phyloP scores from a whole-genome alignment of 345 rosid species.

The Eucalyptus microcorys region DNA sequence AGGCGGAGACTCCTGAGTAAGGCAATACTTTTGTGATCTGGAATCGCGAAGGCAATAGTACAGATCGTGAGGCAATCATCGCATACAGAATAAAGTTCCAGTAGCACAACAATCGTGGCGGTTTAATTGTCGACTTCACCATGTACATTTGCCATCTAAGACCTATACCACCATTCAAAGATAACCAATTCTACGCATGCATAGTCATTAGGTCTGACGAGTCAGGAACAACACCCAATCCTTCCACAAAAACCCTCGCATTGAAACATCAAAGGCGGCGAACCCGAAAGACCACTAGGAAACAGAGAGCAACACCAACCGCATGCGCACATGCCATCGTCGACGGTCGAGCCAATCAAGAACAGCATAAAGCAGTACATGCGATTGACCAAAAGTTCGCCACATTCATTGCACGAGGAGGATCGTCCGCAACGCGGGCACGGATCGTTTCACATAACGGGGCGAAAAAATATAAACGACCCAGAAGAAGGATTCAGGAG shows the following conservation, averaged over 20 bases:
- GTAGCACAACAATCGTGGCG: neutral
- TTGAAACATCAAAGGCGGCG: neutral
- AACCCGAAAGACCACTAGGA: neutral
- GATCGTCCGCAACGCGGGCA: neutral
- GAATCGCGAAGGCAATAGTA: neutral
- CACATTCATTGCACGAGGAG: neutral
- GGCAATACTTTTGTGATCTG: neutral
- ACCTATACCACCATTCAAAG: neutral
- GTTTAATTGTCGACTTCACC: neutral
- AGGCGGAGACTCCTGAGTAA: neutral
- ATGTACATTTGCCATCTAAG: neutral
- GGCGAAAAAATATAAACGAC: neutral
- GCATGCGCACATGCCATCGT: neutral
- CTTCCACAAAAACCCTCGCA: neutral
- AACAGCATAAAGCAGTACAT: neutral
- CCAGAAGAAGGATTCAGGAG: neutral
- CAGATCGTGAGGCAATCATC: neutral
- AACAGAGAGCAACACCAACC: neutral
- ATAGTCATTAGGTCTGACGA: neutral
- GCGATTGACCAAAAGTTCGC: neutral
- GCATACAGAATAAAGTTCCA: neutral
- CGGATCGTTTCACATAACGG: neutral
- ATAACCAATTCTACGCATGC: neutral
- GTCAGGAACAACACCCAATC: neutral
- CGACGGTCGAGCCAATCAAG: neutral